Conservation (phyloP, 495 filamentous ascomycete genomes). For the Penicillium coffeae region DNA sequence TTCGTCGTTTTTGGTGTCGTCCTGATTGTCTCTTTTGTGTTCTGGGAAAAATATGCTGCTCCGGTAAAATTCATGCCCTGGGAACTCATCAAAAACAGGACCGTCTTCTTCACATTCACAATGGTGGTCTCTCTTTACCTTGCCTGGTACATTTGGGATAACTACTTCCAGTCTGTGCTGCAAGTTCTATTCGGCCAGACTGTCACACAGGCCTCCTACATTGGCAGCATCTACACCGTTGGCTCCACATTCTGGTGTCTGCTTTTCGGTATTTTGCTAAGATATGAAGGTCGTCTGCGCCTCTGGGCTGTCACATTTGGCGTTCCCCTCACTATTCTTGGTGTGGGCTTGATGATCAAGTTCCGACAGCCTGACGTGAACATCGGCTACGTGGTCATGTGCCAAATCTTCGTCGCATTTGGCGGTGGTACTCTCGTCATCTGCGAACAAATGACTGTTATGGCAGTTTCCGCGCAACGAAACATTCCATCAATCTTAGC, state of each 20-base stretch:
- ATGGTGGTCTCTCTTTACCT: conserved; percentile 49
- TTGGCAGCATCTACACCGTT: conserved; percentile 44
- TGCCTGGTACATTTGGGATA: conserved; percentile 33
- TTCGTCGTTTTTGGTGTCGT: conserved; percentile 51
- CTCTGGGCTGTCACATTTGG: conserved; percentile 46
- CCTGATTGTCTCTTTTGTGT: conserved; percentile 46
- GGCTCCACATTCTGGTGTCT: conserved; percentile 39
- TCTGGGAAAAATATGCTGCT: conserved; percentile 52
- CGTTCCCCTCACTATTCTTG: conserved; percentile 53
- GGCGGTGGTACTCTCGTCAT: conserved; percentile 54
- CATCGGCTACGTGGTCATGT: conserved; percentile 64
- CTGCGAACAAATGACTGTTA: conserved; percentile 58
- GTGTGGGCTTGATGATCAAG: conserved; percentile 52
- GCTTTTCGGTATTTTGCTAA: conserved; percentile 50
- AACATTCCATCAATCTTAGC: conserved; percentile 61
- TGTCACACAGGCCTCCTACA: conserved; percentile 49
- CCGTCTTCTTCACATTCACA: conserved; percentile 52
- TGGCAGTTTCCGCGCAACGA: conserved; percentile 59
- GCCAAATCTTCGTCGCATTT: conserved; percentile 65
- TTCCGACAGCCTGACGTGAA: conserved; percentile 55
- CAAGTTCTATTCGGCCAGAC: conserved; percentile 58
- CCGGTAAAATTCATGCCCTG: conserved; percentile 53
- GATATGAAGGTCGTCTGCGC: conserved; percentile 47
- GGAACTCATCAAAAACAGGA: conserved; percentile 52
- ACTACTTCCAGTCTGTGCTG: conserved; percentile 58